Conservation (phyloP, 2,329 filamentous ascomycete species). For the Neopestalotiopsis sp. region DNA sequence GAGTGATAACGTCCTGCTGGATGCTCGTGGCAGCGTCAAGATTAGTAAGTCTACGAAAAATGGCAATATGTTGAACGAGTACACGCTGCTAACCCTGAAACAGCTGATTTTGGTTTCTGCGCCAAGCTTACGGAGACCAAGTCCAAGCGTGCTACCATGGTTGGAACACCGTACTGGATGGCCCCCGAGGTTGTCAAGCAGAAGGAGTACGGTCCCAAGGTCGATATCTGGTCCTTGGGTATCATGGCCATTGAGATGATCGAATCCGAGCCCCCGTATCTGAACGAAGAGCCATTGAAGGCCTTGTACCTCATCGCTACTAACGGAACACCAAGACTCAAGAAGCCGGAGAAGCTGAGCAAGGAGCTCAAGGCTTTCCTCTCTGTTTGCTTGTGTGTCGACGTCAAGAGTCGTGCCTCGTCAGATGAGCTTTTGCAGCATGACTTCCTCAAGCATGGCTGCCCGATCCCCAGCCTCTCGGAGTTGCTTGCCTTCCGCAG, state of each 20-base stretch:
- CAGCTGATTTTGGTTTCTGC: conserved; percentile 98
- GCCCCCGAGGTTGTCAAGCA: conserved; percentile 99
- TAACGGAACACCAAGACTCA: conserved; percentile 93
- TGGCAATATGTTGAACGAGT: neutral
- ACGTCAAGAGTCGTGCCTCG: conserved; percentile 92
- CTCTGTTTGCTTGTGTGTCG: conserved; percentile 94
- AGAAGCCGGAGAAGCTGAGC: conserved; percentile 97
- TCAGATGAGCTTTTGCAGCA: conserved; percentile 88
- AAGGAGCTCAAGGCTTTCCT: conserved; percentile 98
- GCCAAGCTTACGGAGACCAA: conserved; percentile 97
- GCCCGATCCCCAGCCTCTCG: conserved; percentile 79
- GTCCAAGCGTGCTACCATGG: conserved; percentile 98
- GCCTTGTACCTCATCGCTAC: conserved; percentile 97
- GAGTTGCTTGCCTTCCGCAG: conserved; percentile 90
- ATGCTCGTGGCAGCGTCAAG: conserved; percentile 94
- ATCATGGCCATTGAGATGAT: conserved; percentile 99
- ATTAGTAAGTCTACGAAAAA: conserved; percentile 73
- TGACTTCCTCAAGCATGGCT: conserved; percentile 94
- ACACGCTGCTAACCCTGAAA: conserved; percentile 13
- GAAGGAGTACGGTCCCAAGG: conserved; percentile 97
- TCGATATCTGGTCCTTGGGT: conserved; percentile 97
- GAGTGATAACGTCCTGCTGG: conserved; percentile 96
- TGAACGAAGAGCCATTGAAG: conserved; percentile 97
- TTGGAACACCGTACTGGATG: conserved; percentile 99
- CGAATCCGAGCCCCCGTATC: conserved; percentile 95